A percentile compares a stretch with the other conserved stretches of the same genome.
Evolutionary conservation across 208 protist species (phyloP).

Genomic region (Novymonas esmeraldas): DNA sequence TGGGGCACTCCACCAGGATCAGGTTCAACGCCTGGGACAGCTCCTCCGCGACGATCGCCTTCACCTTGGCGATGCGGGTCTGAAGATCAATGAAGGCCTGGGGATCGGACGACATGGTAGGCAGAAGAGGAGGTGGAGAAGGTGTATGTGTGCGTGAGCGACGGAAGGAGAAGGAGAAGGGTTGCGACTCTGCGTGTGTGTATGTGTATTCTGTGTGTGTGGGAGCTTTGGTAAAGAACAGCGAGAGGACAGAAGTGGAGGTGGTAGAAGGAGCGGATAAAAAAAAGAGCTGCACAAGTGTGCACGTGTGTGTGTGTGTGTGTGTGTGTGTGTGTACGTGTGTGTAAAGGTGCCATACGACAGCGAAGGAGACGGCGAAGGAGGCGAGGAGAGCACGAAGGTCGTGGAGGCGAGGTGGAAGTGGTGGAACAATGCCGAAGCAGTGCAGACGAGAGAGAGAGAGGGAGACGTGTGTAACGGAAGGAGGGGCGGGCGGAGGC

Average conservation of each 20-base stretch:
- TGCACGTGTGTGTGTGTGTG: background rate
- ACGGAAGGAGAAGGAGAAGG: conserved; percentile 12
- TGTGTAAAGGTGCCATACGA: background rate
- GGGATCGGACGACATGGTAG: conserved; percentile 37
- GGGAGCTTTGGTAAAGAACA: background rate
- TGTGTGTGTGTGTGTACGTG: background rate
- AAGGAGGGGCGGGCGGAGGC: background rate
- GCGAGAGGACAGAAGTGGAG: background rate
- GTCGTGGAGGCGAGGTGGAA: too few relatives aligned
- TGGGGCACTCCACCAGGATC: conserved; percentile 74
- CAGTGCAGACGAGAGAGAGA: too few relatives aligned
- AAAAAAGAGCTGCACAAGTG: conserved; percentile 2
- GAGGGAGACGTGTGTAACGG: too few relatives aligned
- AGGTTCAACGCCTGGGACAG: conserved; percentile 74
- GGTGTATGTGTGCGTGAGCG: background rate
- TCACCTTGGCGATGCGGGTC: conserved; percentile 70
- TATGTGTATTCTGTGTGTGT: too few relatives aligned
- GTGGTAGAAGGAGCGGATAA: too few relatives aligned
- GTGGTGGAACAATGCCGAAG: too few relatives aligned
- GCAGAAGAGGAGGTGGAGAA: background rate
- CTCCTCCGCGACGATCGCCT: conserved; percentile 71
- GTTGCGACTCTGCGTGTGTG: too few relatives aligned
- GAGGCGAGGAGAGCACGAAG: background rate
- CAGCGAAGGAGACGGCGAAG: background rate
- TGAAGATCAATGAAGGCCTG: conserved; percentile 65